Evolutionary conservation across 805 yeast species (phyloP), one percentile per base, ranked within the genome.

Genomic region (Tetrapisispora nanseiensis): DNA sequence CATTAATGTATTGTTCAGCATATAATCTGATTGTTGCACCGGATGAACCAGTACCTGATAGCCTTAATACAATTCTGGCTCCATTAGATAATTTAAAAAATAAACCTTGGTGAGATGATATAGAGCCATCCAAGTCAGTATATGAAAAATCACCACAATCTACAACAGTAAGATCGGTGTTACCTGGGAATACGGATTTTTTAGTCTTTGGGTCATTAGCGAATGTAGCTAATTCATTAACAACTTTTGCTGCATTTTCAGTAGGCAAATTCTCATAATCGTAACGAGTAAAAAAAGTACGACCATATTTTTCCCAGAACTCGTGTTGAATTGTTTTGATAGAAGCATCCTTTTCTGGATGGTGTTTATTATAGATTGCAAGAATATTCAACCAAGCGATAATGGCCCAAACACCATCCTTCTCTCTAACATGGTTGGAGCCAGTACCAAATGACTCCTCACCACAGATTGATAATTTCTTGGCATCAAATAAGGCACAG

Each of bases 391-490:
- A 75, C 98, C 98, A 92, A 3, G 98, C 97, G 48, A 86, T 75
- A 56, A 92, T 77, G 26, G 97, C 98, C 98, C 98, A 92, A 45
- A 92, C 65, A 47, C 98, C 98, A 67, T 92, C 98, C 65, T 92
- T 92, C 65, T 92, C 98, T 63, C 98, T 82, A 49, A 92, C 84
- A 61, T 92, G 98, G 67, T 90, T 83, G 12, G 97, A 87, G 33
- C 98, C 98, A 15, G 98, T 92, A 57, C 98, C 98, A 58, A 92
- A 92, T 20, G 95, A 82, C 68, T 92, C 98, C 67, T 92, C 98
- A 54, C 98, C 98, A 67, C 98, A 92, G 56, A 92, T 90, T 45
- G 95, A 84, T 54, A 92, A 74, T 68, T 87, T 89, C 57, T 86
- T 78, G 30, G 95, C 87, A 61, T 92, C 98, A 56, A 92, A 92